phyloP scores from a whole-genome alignment of 2,329 filamentous ascomycete genomes.

The Cadophora malorum region DNA sequence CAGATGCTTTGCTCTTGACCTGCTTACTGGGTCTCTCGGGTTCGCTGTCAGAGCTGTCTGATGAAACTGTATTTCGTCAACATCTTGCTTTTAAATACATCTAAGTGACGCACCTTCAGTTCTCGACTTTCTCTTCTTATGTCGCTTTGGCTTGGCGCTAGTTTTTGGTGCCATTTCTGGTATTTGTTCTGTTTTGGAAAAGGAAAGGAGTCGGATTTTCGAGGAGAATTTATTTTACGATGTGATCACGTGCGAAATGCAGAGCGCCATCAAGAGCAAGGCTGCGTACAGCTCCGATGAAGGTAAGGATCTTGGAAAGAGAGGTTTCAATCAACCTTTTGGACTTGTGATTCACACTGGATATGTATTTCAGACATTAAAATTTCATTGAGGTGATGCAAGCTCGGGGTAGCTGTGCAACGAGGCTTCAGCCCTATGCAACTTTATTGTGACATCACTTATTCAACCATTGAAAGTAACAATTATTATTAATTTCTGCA shows the following conservation, averaged over 20 bases:
- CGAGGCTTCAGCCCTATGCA: not conserved
- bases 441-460: not conserved
- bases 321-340: not conserved
- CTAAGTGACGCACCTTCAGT: slow-evolving; percentile 38
- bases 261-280: not conserved
- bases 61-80: slow-evolving; percentile 24
- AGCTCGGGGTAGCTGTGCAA: too few relatives aligned
- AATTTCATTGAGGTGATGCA: not conserved
- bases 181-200: not conserved
- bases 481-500: slow-evolving; percentile 9
- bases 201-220: not conserved
- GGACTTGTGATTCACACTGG: not conserved
- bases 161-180: slow-evolving; percentile 31
- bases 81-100: not conserved
- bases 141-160: slow-evolving; percentile 35
- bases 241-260: not conserved
- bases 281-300: not conserved
- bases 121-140: slow-evolving; percentile 43
- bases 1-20: not conserved
- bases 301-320: not conserved
- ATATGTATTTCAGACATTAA: not conserved
- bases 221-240: not conserved
- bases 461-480: not conserved
- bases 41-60: slow-evolving; percentile 27
- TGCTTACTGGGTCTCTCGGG: slow-evolving; percentile 13